Conservation (phyloP, 2,329 filamentous ascomycete species). For the Berkeleyomyces rouxiae region DNA sequence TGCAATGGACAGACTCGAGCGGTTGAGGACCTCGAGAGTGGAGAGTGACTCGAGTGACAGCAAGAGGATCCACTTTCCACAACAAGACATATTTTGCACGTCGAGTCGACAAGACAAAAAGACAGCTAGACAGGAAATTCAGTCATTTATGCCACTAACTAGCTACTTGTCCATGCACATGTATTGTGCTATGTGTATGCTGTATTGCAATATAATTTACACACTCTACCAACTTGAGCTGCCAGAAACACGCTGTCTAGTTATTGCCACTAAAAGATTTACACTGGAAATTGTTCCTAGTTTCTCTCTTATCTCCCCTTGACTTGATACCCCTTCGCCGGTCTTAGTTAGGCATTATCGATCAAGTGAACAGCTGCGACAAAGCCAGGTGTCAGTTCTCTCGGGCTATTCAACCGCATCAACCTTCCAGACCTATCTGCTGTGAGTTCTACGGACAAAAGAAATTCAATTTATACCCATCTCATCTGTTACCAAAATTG, state of each 20-base stretch:
- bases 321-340: background rate
- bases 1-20: background rate
- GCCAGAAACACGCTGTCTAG: background rate
- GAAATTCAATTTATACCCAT: background rate
- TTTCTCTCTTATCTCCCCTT: background rate
- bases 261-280: background rate
- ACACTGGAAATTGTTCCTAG: background rate
- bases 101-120: background rate
- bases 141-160: background rate
- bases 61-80: conserved; percentile 2
- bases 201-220: too few relatives aligned
- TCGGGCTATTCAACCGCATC: background rate
- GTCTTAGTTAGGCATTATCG: background rate
- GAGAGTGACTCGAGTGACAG: background rate
- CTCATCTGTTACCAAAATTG: background rate
- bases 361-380: background rate
- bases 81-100: background rate
- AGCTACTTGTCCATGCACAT: too few relatives aligned
- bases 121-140: background rate
- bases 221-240: background rate
- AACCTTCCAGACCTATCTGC: background rate
- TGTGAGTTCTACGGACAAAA: background rate
- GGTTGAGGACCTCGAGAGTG: background rate
- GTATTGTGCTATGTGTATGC: too few relatives aligned
- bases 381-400: background rate